Evolutionary conservation across 768 basidiomycete species (phyloP), one percentile per base, ranked within the genome.

Genomic region (Dacryopinax spathularia): DNA sequence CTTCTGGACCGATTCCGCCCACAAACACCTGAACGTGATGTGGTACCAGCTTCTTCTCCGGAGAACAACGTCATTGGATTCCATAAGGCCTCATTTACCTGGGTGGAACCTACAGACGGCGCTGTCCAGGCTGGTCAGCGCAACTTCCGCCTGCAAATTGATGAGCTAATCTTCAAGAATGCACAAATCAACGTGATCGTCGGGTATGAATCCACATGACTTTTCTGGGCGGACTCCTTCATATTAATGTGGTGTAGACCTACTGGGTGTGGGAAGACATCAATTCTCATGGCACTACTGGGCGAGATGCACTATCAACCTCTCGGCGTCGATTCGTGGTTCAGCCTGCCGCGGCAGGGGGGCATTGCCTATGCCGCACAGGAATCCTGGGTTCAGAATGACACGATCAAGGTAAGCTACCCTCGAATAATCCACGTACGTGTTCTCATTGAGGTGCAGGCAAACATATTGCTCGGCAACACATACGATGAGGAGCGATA

Each of bases 321-420:
- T 16, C 63, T 66, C 16, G 48, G 37, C 1, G 61, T 80, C 0
- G 79, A 81, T 41, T 83, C 87, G 0, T 86, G 82, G 80, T 87
- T 80, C 72, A 83, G 81, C 65, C 79, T 91, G 4, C 89, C 89
- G 29, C 77, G 88, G 1, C 75, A 74, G 3, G 78, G 79, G 0
- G 88, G 89, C 4, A 79, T 93, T 34, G 84, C 88, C 1, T 91
- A 89, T 70, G 86, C 86, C 5, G 85, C 86, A 2, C 90, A 94
- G 71, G 88, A 90, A 70, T 84, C 87, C 2, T 94, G 89, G 89
- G 84, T 91, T 1, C 82, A 85, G 71, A 90, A 89, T 66, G 86
- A 86, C 64, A 89, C 87, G 0, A 87, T 89, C 61, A 77, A 75
- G 70, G 84, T 83, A 62, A n/a, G 56, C 9, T 6, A 22, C 1